Evolutionary conservation across 805 yeast species (phyloP), one percentile per base, ranked within the genome.

Genomic region (Sugiyamaella valdiviana): DNA sequence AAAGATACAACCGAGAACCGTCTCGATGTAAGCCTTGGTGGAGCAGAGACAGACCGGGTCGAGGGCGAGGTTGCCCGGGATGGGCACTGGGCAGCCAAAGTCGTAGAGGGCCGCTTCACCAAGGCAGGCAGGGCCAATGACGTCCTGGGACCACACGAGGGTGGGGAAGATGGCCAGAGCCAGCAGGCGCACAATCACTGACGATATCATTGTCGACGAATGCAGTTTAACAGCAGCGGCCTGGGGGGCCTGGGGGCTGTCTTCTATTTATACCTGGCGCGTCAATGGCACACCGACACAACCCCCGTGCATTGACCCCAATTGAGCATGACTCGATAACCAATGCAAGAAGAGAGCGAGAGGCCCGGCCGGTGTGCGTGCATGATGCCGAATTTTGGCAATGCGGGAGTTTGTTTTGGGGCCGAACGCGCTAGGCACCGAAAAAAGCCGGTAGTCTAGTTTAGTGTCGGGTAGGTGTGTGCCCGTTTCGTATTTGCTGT

Each of bases 1-100:
- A 17, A 43, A 35, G 7, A 48, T 44, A 41, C 54, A 51, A 9
- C 22, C 41, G 15, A 41, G 39, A 2, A 45, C 49, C 12, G 46
- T 51, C 23, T 45, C 45, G 17, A 48, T 19, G 22, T 43, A 51
- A 3, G 20, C 24, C 12, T 38, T 16, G 20, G 41, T 41, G 10
- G 19, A 6, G 39, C 51, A 51, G 17, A 47, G 22, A 35, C 53
- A 51, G 20, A 23, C 21, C 9, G 44, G 44, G 17, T 29, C 44
- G 10, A 24, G 17, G 7, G 37, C 17, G 14, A 41, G 36, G 14
- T 12, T 17, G 12, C 29, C 44, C 12, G 44, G 44, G 10, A 14
- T 16, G 12, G 36, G 36, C 24, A 26, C n/a, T 2, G 44, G 36
- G n/a, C 44, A 41, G 3, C 44, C 44, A 26, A 41, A 41, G 26